Percentiles rank a stretch among this genome's conserved stretches.
Evolutionary conservation across 139 green algal genomes (phyloP).

Genomic region (Ulvella scutata): DNA sequence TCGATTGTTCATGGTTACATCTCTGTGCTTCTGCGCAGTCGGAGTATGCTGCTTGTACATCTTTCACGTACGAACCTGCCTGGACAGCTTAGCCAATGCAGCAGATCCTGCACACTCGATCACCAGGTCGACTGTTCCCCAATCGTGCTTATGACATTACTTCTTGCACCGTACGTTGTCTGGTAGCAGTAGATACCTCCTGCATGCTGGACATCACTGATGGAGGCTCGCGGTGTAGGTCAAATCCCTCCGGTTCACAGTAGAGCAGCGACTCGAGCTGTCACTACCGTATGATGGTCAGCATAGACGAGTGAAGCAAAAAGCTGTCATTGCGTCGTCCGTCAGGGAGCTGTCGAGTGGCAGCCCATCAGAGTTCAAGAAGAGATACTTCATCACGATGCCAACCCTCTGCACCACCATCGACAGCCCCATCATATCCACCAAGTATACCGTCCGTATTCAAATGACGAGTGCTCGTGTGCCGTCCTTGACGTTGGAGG

Average conservation of each 20-base stretch:
- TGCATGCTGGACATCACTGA: too few species aligned
- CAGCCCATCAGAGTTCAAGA: neutral
- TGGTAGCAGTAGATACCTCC: too few species aligned
- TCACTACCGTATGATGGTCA: neutral
- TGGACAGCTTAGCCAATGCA: too few species aligned
- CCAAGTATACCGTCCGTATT: neutral
- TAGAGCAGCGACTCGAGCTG: neutral
- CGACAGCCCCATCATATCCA: neutral
- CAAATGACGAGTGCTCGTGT: neutral
- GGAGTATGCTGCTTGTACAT: too few species aligned
- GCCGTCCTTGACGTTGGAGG: neutral
- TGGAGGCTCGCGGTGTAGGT: too few species aligned
- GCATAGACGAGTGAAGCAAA: neutral
- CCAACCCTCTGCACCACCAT: constrained; percentile 1
- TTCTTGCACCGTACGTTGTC: too few species aligned
- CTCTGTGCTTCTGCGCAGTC: too few species aligned
- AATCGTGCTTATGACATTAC: too few species aligned
- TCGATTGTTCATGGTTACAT: too few species aligned
- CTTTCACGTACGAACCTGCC: too few species aligned
- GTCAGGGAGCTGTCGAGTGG: neutral
- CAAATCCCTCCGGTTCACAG: neutral
- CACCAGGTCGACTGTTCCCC: too few species aligned
- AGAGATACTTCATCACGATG: constrained; percentile 3
- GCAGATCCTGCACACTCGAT: too few species aligned
- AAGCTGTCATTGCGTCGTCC: neutral